Base-by-base conservation (phyloP, 1,139 yeast species). In the Spathaspora sp. region DNA sequence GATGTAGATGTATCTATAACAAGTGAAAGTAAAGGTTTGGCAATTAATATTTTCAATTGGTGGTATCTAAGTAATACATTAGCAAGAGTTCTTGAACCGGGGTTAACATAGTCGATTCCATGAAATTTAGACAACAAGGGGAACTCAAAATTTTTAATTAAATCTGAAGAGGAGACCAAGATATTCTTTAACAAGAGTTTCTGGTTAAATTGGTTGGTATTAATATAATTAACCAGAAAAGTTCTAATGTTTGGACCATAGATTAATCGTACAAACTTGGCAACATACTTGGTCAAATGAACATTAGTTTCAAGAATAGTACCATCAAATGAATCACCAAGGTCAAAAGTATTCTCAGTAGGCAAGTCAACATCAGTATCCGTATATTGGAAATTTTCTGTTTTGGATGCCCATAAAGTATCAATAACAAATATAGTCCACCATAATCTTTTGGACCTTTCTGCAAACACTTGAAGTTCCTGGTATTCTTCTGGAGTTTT, bases 341-440 rank as follows among this genome's bases (percentile, higher is more conserved):
- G 54, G 43, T 65, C 68, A 25, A 56, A 47, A n/a, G 49, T 43
- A 50, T 69, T 66, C 52, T 72, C 74, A 40, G 60, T 47, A 9
- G 81, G 77, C 44, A 76, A 59, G 41, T 76, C 81, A 18, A 75
- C 77, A 47, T 76, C 81, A 3, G 81, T 76, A 54, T 77, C 80
- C 16, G 77, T 68, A 51, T 69, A 73, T 48, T 74, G 75, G 41
- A 78, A 70, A 54, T 75, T 80, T 23, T 75, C 71, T 53, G 77
- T 66, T 46, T 77, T 73, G 2, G 81, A 70, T 3, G 80, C 72
- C 76, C 82, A 78, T 10, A 74, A 65, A 13, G 75, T 70, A 54
- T 78, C 82, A 51, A 76, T 67, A 6, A 76, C 70, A 54, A 74
- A 78, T 4, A 76, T 70, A 4, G 82, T 69, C 84, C 84, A 79